Percentiles rank a stretch among this genome's conserved stretches.
Evolutionary conservation across 495 filamentous ascomycete species (phyloP).

Genomic region (Cercophora samala): DNA sequence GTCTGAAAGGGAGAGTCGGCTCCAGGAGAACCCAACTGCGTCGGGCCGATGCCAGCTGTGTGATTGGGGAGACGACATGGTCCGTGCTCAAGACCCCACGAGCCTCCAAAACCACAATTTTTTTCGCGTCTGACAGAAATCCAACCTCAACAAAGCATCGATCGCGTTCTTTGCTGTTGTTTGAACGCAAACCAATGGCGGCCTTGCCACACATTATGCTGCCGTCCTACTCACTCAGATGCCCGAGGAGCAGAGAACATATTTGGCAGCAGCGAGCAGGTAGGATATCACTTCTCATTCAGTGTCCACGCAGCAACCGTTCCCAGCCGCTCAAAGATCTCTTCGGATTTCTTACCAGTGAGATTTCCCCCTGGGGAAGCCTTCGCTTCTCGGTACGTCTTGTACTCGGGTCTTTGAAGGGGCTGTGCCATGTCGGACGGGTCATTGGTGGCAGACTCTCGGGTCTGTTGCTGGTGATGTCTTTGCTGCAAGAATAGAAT

Average conservation of each 20-base stretch:
- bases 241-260: not conserved
- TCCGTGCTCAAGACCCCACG: not conserved
- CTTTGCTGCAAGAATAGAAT: slow-evolving; percentile 43
- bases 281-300: slow-evolving; percentile 4
- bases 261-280: not conserved
- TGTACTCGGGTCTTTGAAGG: slow-evolving; percentile 45
- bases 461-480: not conserved
- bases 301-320: slow-evolving; percentile 1
- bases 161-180: not conserved
- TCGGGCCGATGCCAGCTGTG: not conserved
- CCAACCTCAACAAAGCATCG: not conserved
- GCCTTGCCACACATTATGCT: not conserved
- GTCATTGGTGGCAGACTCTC: not conserved
- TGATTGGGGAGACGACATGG: not conserved
- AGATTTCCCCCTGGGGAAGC: slow-evolving; percentile 39
- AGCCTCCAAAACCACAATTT: not conserved
- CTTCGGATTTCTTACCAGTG: slow-evolving; percentile 4
- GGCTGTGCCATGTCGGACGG: slow-evolving; percentile 37
- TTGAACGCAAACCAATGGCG: not conserved
- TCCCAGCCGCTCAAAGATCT: slow-evolving; percentile 7
- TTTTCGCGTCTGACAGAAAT: not conserved
- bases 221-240: not conserved
- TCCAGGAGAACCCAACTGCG: no score
- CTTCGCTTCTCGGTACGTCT: slow-evolving; percentile 47
- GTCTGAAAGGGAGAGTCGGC: no score